Evolutionary conservation across 495 filamentous ascomycete species (phyloP).

Genomic region (Podospora pseudopauciseta): DNA sequence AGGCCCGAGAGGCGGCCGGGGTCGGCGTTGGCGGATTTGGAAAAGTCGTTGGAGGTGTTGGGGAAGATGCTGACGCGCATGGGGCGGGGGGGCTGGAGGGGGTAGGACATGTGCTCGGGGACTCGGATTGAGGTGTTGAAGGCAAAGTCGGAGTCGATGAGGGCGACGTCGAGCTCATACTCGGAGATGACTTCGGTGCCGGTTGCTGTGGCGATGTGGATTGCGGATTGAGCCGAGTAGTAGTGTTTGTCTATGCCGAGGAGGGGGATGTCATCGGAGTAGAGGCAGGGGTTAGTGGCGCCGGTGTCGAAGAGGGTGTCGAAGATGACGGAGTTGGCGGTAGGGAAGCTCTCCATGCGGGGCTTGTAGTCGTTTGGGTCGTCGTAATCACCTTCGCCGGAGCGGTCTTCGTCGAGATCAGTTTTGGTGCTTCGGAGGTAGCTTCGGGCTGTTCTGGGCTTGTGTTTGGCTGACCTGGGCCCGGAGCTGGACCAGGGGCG

Average conservation of each 20-base stretch:
- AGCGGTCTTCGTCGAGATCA: not conserved
- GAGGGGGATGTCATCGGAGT: conserved; percentile 30
- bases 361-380: not conserved
- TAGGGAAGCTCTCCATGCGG: conserved; percentile 6
- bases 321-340: conserved; percentile 21
- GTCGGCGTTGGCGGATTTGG: not conserved
- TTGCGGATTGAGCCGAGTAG: conserved; percentile 41
- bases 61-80: conserved; percentile 29
- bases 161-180: conserved; percentile 42
- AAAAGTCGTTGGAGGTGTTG: conserved; percentile 10
- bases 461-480: not conserved
- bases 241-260: conserved; percentile 31
- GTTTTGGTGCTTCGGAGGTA: not conserved
- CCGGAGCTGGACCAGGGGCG: not conserved
- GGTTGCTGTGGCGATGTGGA: conserved; percentile 26
- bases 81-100: conserved; percentile 17
- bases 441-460: not conserved
- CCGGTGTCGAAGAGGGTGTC: conserved; percentile 43
- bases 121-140: not conserved
- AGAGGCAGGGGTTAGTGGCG: conserved; percentile 42
- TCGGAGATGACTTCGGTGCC: conserved; percentile 15
- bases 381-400: not conserved
- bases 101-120: conserved; percentile 4
- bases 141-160: conserved; percentile 26
- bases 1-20: conserved; percentile 41